Conservation (phyloP, 345 rosid genomes). For the Mallotus nudiflorus region DNA sequence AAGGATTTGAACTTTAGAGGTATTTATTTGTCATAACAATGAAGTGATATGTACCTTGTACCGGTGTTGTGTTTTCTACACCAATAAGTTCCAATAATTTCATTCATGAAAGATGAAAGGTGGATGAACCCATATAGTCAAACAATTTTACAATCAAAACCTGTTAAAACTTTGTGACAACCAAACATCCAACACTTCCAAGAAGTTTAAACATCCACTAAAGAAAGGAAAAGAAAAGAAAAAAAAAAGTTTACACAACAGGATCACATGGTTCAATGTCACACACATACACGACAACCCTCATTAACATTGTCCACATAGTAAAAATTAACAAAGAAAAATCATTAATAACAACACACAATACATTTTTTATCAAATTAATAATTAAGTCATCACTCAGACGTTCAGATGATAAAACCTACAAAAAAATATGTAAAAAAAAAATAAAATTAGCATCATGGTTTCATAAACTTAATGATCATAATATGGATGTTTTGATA, state of each 20-base stretch:
- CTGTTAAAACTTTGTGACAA: background rate
- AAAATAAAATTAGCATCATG: too few relatives aligned
- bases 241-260: constrained; percentile 8
- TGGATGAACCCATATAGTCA: background rate
- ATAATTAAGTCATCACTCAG: background rate
- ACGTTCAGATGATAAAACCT: constrained; percentile 15
- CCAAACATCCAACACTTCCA: constrained; percentile 11
- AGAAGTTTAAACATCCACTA: background rate
- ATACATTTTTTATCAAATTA: constrained; percentile 1
- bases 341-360: background rate
- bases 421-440: background rate
- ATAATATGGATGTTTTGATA: background rate
- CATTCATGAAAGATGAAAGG: background rate
- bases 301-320: background rate
- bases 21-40: background rate
- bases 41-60: background rate
- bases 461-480: too few relatives aligned
- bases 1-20: background rate
- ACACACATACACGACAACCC: background rate
- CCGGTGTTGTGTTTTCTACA: too few relatives aligned
- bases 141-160: constrained; percentile 1
- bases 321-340: background rate
- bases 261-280: background rate
- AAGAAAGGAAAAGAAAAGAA: too few relatives aligned
- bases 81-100: background rate